Percentiles rank a stretch among this genome's conserved stretches.
Conservation (phyloP, 345 rosid genomes). For the Pseudoturritis turrita region DNA sequence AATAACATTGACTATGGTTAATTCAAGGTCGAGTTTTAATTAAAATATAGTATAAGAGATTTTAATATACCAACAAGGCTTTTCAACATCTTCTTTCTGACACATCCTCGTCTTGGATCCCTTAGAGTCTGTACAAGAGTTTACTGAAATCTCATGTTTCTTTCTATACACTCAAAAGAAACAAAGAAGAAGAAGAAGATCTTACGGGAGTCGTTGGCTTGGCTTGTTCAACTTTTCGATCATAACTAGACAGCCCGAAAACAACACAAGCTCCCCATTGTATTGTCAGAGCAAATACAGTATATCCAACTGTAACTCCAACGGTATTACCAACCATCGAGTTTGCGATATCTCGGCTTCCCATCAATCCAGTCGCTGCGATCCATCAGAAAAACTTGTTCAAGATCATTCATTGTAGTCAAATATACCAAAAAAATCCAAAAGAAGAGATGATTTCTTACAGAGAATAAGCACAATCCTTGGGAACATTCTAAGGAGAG, state of each 20-base stretch:
- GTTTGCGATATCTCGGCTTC: conserved; percentile 17
- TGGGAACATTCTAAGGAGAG: conserved; percentile 29
- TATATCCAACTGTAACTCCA: conserved; percentile 25
- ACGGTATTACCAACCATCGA: conserved; percentile 23
- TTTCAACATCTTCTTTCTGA: background rate
- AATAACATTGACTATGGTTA: too few species aligned
- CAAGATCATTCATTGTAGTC: background rate
- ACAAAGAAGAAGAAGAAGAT: background rate
- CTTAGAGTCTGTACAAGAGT: background rate
- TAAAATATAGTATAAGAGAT: background rate
- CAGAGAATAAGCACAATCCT: conserved; percentile 23
- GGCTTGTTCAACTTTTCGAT: background rate
- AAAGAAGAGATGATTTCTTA: background rate
- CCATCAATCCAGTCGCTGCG: conserved; percentile 25
- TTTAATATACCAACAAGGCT: background rate
- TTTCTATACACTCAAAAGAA: conserved; percentile 2
- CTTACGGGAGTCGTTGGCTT: background rate
- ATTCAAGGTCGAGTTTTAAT: too few species aligned
- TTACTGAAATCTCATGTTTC: background rate
- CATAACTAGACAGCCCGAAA: conserved; percentile 24
- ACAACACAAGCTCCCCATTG: conserved; percentile 35
- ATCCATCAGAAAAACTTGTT: background rate
- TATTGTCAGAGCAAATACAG: conserved; percentile 30
- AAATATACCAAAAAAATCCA: background rate
- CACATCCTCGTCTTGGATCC: background rate